phyloP scores from a whole-genome alignment of 257 asterid species.

The Leptodermis oblonga region DNA sequence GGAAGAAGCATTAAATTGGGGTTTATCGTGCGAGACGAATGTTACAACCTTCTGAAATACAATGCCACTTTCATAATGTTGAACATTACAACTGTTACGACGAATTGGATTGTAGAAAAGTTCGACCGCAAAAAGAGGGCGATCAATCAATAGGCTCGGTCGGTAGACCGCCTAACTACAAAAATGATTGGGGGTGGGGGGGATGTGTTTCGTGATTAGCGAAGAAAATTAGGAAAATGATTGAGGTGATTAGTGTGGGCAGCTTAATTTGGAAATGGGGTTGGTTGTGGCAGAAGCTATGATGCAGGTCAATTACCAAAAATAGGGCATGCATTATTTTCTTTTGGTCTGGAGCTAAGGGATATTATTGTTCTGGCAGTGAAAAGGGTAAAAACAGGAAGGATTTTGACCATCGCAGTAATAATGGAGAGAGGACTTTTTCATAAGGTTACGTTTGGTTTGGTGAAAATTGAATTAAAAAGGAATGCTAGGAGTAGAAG shows the following conservation, averaged over 20 bases:
- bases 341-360: constrained; percentile 37
- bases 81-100: not conserved
- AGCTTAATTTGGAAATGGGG: constrained; percentile 34
- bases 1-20: too few species aligned
- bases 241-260: not conserved
- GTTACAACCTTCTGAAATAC: too few species aligned
- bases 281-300: constrained; percentile 44
- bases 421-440: not conserved
- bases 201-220: not conserved
- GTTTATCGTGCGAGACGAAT: too few species aligned
- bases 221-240: not conserved
- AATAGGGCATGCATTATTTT: constrained; percentile 55
- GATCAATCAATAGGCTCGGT: too few species aligned
- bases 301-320: constrained; percentile 53
- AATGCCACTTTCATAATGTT: too few species aligned
- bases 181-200: too few species aligned
- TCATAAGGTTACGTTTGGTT: not conserved
- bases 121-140: too few species aligned
- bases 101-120: not conserved
- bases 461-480: not conserved
- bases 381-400: constrained; percentile 13
- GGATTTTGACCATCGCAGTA: constrained; percentile 9
- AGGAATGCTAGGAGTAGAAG: not conserved
- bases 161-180: too few species aligned
- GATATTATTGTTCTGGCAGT: constrained; percentile 11